A percentile compares a stretch with the other conserved stretches of the same genome.
These are phyloP conservation scores for Taxawa tesnikishii DNA, from an alignment of 2,329 filamentous ascomycete species.

Conservation along the genomic window DNA sequence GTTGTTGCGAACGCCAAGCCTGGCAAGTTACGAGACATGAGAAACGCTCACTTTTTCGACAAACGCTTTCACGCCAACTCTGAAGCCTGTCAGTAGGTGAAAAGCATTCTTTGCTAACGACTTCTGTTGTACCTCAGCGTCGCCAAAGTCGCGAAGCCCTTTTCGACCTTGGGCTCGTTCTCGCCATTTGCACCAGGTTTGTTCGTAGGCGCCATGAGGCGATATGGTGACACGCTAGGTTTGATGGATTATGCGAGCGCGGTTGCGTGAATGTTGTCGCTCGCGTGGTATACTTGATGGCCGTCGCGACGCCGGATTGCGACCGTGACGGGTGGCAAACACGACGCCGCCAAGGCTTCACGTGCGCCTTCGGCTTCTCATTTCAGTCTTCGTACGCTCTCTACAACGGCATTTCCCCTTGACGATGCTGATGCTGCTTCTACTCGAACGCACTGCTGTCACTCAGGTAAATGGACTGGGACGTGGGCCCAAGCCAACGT, in stretches of 20 bases:
- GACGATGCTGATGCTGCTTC: too few species aligned
- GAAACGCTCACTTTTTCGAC: conserved; percentile 50
- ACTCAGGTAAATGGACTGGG: too few species aligned
- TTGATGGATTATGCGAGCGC: conserved; percentile 6
- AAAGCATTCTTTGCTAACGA: conserved; percentile 5
- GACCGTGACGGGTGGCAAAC: conserved; percentile 2
- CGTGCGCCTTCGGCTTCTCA: too few species aligned
- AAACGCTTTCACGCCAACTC: conserved; percentile 54
- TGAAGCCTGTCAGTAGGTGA: conserved; percentile 19
- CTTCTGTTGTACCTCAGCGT: conserved; percentile 68
- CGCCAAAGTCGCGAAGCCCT: conserved; percentile 71
- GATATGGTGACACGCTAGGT: conserved; percentile 6
- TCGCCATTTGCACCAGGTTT: conserved; percentile 16
- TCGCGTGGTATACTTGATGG: background rate
- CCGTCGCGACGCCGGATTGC: conserved; percentile 2
- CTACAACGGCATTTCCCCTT: too few species aligned
- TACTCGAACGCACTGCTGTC: too few species aligned
- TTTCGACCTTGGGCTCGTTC: conserved; percentile 46
- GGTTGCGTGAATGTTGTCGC: background rate
- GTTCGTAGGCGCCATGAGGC: conserved; percentile 36
- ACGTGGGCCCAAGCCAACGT: too few species aligned
- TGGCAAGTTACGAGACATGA: too few species aligned
- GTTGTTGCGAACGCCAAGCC: background rate
- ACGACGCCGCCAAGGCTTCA: conserved; percentile 3
- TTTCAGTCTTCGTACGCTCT: too few species aligned